Conservation (phyloP, 2,329 filamentous ascomycete species). For the Aureobasidium sp. region DNA sequence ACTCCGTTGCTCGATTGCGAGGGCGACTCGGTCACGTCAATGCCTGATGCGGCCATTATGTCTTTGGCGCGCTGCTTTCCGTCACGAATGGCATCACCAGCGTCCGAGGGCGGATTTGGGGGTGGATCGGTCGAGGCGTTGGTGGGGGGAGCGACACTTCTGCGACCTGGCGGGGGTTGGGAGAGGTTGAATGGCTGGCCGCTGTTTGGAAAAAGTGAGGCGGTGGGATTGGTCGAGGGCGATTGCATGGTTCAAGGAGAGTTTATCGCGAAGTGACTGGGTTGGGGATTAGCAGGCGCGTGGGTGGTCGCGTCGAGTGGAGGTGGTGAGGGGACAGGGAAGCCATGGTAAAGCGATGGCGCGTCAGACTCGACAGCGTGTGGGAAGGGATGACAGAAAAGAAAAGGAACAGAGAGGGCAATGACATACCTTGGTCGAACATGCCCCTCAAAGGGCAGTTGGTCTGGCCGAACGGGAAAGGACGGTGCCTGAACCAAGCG, state of each 20-base stretch:
- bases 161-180: conserved; percentile 15
- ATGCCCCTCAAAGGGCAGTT: conserved; percentile 10
- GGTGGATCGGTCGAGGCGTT: conserved; percentile 9
- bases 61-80: conserved; percentile 54
- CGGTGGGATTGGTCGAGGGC: conserved; percentile 3
- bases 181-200: conserved; percentile 17
- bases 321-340: background rate
- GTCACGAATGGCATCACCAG: conserved; percentile 44
- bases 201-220: conserved; percentile 7
- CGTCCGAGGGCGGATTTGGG: conserved; percentile 17
- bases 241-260: conserved; percentile 12
- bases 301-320: conserved; percentile 9
- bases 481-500: conserved; percentile 1
- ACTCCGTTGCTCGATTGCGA: conserved; percentile 24
- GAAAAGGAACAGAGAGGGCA: background rate
- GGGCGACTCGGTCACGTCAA: conserved; percentile 26
- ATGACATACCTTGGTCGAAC: conserved; percentile 12
- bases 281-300: conserved; percentile 1
- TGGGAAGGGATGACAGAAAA: background rate
- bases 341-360: background rate
- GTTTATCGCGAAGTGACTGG: background rate
- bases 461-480: conserved; percentile 4
- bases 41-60: conserved; percentile 46
- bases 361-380: background rate
- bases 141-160: conserved; percentile 9